Evolutionary conservation across 257 asterid genomes (phyloP).

Genomic region (Forsythia suspensa): DNA sequence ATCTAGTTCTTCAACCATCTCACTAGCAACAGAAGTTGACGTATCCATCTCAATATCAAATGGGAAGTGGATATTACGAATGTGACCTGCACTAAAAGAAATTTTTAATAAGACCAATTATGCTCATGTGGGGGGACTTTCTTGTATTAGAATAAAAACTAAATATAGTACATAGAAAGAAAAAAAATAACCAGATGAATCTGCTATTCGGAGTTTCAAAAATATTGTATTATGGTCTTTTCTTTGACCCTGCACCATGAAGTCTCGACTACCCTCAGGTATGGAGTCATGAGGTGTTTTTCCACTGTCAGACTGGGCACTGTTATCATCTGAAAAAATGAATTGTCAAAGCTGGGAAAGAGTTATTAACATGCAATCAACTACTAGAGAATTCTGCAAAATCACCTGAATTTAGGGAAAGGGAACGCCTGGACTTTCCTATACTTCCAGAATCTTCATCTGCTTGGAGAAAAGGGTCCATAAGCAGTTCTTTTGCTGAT

Average conservation of each 20-base stretch:
- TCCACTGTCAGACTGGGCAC: conserved; percentile 36
- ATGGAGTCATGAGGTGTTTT: conserved; percentile 38
- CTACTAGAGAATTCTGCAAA: conserved; percentile 1
- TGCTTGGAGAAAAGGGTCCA: conserved; percentile 78
- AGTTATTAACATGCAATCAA: neutral
- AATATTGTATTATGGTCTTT: conserved; percentile 74
- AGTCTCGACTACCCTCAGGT: conserved; percentile 76
- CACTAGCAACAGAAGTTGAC: conserved; percentile 90
- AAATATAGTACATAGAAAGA: neutral
- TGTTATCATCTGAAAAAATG: conserved; percentile 40
- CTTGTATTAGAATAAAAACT: neutral
- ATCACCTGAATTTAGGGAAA: conserved; percentile 43
- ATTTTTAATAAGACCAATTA: conserved; percentile 23
- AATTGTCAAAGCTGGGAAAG: conserved; percentile 5
- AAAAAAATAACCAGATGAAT: conserved; percentile 49
- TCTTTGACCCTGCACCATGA: conserved; percentile 82
- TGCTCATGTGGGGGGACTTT: conserved; percentile 7
- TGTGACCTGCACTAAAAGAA: conserved; percentile 45
- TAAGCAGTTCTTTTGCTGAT: conserved; percentile 80
- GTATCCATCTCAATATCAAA: conserved; percentile 88
- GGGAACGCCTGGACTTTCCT: conserved; percentile 39
- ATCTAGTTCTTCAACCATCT: conserved; percentile 96
- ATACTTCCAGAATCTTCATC: conserved; percentile 59
- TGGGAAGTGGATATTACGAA: conserved; percentile 93
- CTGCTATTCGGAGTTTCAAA: conserved; percentile 21